Evolutionary conservation across 352 stramenopile genomes (phyloP), one percentile per base, ranked within the genome.

Genomic region (Globisporangium parvum): DNA sequence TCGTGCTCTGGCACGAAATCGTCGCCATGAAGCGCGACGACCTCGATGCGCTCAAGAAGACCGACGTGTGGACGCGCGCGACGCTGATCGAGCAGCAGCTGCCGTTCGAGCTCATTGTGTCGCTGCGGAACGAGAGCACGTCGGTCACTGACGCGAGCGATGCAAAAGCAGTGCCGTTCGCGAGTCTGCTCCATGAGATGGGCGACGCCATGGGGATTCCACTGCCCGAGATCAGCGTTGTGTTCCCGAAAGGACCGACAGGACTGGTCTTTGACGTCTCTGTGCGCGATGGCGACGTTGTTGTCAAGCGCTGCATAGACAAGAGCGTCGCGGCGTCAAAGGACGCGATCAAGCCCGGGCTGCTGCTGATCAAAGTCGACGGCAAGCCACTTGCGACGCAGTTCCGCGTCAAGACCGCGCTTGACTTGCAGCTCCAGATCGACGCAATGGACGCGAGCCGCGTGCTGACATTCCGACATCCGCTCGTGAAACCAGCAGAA

Each of bases 391-490:
- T 94, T 15, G 53, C 54, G 1, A 75, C 77, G 24, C 39, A 80
- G 6, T 59, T 88, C 21, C 70, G 67, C 5, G 81, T 73, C 60
- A 84, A 68, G 31, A 80, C 80, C 0, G 71, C 61, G 0, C 39
- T 73, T 11, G 79, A 93, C 57, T 55, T 88, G 33, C 72, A 88
- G 53, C 35, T 71, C 2, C 65, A 68, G 9, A 64, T 95, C 17
- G 69, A 94, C 47, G 56, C 56, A 0, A 87, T 87, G 55, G 49
- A 65, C 20, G 69, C 57, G 28, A 55, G 57, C 31, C 77, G 84
- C 33, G 67, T 92, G 6, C 56, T 95, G 49, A 95, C 83, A 0
- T 95, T 95, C 58, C 84, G 82, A 5, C 79, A 94, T 53, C 86
- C 84, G 0, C 59, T 76, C 11, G 73, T 84, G 28, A 78, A 75